A percentile compares a stretch with the other conserved stretches of the same genome.
phyloP scores from a whole-genome alignment of 2,329 filamentous ascomycete species.

The Sclerotinia subarctica region DNA sequence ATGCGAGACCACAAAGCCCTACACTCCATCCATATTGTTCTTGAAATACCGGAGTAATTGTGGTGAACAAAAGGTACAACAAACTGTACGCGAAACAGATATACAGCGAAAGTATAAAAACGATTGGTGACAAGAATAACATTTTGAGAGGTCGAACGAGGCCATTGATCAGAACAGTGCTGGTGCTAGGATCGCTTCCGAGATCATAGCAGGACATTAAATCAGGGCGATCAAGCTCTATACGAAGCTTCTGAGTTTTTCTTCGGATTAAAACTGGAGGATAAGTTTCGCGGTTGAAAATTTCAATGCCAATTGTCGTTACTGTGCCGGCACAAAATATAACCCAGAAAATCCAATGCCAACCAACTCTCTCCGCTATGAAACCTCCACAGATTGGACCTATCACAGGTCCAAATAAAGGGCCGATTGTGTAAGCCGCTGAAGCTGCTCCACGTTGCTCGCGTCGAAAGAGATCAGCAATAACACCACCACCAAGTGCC shows the following conservation, averaged over 20 bases:
- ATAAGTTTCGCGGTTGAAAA: constrained; percentile 47
- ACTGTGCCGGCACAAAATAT: constrained; percentile 45
- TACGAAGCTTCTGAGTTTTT: constrained; percentile 43
- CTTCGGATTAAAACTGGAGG: constrained; percentile 48
- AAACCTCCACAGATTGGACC: constrained; percentile 33
- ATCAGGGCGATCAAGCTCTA: constrained; percentile 46
- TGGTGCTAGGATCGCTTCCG: constrained; percentile 15
- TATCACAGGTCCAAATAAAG: constrained; percentile 34
- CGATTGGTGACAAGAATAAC: constrained; percentile 39
- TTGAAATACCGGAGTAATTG: constrained; percentile 49
- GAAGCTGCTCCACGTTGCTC: constrained; percentile 37
- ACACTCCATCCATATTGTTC: constrained; percentile 42
- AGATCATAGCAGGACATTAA: constrained; percentile 43
- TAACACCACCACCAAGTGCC: constrained; percentile 43
- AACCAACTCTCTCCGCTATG: constrained; percentile 49
- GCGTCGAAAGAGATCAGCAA: constrained; percentile 42
- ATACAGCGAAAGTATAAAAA: constrained; percentile 64
- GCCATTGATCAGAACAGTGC: constrained; percentile 18
- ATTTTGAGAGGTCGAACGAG: constrained; percentile 47
- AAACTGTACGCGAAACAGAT: constrained; percentile 64
- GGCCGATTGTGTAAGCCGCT: constrained; percentile 30
- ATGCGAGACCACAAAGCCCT: constrained; percentile 44
- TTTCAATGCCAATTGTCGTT: constrained; percentile 38
- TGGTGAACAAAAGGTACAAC: constrained; percentile 51
- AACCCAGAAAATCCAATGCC: constrained; percentile 42